Evolutionary conservation across 805 yeast species (phyloP).

Genomic region (Ogataea paradorogensis): DNA sequence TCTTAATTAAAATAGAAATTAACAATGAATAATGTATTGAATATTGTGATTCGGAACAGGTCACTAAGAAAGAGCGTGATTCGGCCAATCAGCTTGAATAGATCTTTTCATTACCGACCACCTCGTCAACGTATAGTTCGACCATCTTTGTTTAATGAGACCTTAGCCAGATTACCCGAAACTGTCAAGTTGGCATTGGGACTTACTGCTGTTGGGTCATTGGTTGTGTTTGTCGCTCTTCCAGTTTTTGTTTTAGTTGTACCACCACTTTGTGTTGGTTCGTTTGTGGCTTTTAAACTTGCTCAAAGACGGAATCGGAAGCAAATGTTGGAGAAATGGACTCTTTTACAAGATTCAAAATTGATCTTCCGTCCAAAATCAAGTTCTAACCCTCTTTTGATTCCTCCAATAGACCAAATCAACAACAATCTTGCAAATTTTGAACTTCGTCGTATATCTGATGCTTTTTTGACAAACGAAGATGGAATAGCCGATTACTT

Average conservation of each 20-base stretch:
- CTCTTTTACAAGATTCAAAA: conserved; percentile 23
- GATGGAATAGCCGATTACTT: conserved; percentile 28
- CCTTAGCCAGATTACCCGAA: conserved; percentile 30
- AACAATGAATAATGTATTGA: not conserved
- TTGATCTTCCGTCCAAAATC: conserved; percentile 24
- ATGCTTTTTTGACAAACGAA: conserved; percentile 33
- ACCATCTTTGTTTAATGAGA: conserved; percentile 16
- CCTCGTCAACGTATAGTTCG: conserved; percentile 23
- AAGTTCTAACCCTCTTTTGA: conserved; percentile 7
- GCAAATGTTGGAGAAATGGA: conserved; percentile 25
- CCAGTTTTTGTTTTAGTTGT: conserved; percentile 31
- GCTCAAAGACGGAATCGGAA: conserved; percentile 12
- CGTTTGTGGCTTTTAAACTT: conserved; percentile 18
- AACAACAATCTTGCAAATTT: conserved; percentile 31
- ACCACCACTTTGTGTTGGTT: conserved; percentile 33
- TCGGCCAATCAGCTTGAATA: not conserved
- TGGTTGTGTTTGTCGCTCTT: conserved; percentile 32
- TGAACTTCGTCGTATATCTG: conserved; percentile 30
- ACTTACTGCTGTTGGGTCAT: conserved; percentile 25
- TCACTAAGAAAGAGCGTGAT: not conserved
- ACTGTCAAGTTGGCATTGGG: conserved; percentile 27
- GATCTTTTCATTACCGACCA: conserved; percentile 12
- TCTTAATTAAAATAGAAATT: not conserved
- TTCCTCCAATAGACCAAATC: conserved; percentile 29
- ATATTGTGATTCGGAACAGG: not conserved